Evolutionary conservation across 2,329 filamentous ascomycete species (phyloP).

Genomic region (Uncinocarpus reesii): DNA sequence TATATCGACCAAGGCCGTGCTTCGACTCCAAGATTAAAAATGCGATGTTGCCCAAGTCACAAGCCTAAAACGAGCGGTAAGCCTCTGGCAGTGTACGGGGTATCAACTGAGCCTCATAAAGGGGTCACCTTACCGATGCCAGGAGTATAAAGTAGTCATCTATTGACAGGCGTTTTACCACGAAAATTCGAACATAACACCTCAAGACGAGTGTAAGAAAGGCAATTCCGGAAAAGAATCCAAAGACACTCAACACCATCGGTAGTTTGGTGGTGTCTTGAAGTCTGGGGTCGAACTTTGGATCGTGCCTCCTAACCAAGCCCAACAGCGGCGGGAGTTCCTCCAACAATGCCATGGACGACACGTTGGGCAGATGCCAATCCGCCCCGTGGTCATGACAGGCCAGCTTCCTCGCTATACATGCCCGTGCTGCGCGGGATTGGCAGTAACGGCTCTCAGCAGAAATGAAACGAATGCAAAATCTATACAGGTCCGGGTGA

Average conservation of each 20-base stretch:
- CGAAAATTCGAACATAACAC: conserved; percentile 13
- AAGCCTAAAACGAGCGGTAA: conserved; percentile 17
- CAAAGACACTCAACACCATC: conserved; percentile 14
- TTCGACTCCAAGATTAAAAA: conserved; percentile 39
- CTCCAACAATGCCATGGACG: conserved; percentile 4
- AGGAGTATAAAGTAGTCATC: conserved; percentile 16
- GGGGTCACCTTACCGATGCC: conserved; percentile 11
- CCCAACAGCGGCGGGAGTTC: neutral
- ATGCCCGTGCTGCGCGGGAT: neutral
- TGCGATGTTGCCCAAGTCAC: conserved; percentile 23
- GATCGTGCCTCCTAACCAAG: conserved; percentile 1
- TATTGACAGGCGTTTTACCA: conserved; percentile 11
- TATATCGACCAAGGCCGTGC: conserved; percentile 42
- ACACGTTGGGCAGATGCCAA: conserved; percentile 5
- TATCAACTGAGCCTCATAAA: neutral
- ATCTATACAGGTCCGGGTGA: neutral
- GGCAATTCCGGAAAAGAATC: conserved; percentile 15
- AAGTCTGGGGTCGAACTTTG: conserved; percentile 1
- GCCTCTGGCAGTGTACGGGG: neutral
- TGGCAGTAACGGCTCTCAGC: neutral
- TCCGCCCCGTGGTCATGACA: conserved; percentile 2
- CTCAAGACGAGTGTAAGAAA: conserved; percentile 14
- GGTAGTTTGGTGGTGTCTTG: conserved; percentile 5
- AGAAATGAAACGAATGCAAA: neutral
- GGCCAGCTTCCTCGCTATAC: neutral